Evolutionary conservation across 2,329 filamentous ascomycete species (phyloP).

Genomic region (Metarhizium rileyi): DNA sequence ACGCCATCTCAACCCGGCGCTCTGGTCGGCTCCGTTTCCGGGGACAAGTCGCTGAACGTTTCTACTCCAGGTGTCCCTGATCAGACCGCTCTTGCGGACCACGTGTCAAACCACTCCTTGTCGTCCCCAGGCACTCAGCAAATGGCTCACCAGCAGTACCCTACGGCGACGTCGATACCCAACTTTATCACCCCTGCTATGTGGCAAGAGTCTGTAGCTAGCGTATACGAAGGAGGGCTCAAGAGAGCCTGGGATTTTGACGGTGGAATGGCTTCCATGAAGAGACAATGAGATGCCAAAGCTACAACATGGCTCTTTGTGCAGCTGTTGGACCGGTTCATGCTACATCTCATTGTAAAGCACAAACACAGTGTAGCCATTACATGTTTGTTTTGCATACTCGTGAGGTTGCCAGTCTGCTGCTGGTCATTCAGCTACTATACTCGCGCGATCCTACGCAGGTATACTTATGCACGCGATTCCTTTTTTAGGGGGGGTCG

Average conservation of each 20-base stretch:
- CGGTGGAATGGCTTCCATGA: conserved; percentile 19
- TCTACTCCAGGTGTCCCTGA: conserved; percentile 44
- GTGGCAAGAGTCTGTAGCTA: conserved; percentile 65
- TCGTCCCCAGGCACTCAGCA: conserved; percentile 36
- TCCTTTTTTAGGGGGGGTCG: too few species aligned
- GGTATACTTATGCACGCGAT: too few species aligned
- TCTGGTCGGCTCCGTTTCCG: conserved; percentile 23
- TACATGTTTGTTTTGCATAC: too few species aligned
- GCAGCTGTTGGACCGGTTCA: neutral
- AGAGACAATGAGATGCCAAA: conserved; percentile 14
- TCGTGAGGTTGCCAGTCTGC: too few species aligned
- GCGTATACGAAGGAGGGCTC: conserved; percentile 55
- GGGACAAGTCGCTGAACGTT: conserved; percentile 31
- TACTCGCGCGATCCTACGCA: too few species aligned
- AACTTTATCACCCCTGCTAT: conserved; percentile 60
- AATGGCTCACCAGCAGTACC: conserved; percentile 41
- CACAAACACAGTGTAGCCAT: too few species aligned
- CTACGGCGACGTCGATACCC: conserved; percentile 40
- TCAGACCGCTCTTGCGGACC: conserved; percentile 42
- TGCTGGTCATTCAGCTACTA: too few species aligned
- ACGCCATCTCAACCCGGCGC: conserved; percentile 38
- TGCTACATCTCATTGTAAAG: neutral
- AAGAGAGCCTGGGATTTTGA: conserved; percentile 55
- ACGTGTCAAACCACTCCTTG: conserved; percentile 35
- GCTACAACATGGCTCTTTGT: neutral